Evolutionary conservation across 345 rosid genomes (phyloP).

Genomic region (Pistacia vera): DNA sequence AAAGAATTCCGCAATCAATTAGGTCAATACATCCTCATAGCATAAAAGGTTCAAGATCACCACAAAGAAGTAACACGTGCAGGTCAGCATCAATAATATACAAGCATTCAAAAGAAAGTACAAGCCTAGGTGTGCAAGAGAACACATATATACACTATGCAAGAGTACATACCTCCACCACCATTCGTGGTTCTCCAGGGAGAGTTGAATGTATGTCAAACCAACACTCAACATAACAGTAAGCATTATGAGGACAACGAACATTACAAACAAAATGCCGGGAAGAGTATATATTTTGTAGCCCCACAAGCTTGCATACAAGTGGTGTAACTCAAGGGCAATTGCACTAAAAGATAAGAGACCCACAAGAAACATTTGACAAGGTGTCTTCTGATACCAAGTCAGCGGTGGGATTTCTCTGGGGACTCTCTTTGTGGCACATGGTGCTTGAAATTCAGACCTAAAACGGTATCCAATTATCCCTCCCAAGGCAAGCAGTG

Average conservation of each 20-base stretch:
- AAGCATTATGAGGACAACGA: constrained; percentile 58
- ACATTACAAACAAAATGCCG: constrained; percentile 54
- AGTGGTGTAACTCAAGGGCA: constrained; percentile 68
- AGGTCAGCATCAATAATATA: constrained; percentile 1
- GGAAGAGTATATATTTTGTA: constrained; percentile 69
- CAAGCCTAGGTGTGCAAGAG: neutral
- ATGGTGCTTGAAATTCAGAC: constrained; percentile 64
- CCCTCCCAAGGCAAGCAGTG: constrained; percentile 79
- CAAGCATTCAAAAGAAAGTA: neutral
- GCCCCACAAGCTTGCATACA: constrained; percentile 78
- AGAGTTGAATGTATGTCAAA: constrained; percentile 80
- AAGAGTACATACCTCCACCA: constrained; percentile 86
- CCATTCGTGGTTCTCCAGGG: constrained; percentile 86
- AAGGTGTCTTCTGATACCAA: constrained; percentile 69
- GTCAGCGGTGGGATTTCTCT: constrained; percentile 62
- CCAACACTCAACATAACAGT: constrained; percentile 60
- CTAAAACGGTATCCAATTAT: constrained; percentile 55
- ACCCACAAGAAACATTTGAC: constrained; percentile 74
- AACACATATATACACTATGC: neutral
- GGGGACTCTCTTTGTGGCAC: constrained; percentile 49
- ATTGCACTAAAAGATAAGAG: constrained; percentile 71
- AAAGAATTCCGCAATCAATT: neutral
- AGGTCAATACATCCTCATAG: neutral
- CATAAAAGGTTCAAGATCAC: neutral
- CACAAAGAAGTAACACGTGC: neutral